A percentile compares a stretch with the other conserved stretches of the same genome.
These are phyloP conservation scores for Casuarina cunninghamiana DNA, from an alignment of 306 rosid species.

Conservation along the genomic window DNA sequence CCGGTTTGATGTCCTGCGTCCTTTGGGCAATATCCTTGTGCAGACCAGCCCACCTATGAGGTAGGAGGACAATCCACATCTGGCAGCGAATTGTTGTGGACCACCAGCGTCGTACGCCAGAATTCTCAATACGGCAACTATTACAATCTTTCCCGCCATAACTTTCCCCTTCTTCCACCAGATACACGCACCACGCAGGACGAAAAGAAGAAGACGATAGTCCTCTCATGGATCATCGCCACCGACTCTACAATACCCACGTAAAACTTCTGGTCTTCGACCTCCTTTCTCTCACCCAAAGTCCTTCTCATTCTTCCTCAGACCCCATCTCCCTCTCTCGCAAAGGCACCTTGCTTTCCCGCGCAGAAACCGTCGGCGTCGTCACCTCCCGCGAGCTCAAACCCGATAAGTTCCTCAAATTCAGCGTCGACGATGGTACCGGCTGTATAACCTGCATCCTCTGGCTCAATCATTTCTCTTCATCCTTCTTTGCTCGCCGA, in stretches of 20 bases:
- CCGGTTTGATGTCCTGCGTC: too few relatives aligned
- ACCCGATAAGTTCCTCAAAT: constrained; percentile 53
- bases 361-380: constrained; percentile 58
- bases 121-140: too few relatives aligned
- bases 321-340: constrained; percentile 40
- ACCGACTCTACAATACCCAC: constrained; percentile 49
- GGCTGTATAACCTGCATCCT: constrained; percentile 64
- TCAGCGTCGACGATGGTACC: constrained; percentile 71
- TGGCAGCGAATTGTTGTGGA: too few relatives aligned
- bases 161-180: too few relatives aligned
- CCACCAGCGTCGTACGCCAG: too few relatives aligned
- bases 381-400: constrained; percentile 55
- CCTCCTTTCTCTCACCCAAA: constrained; percentile 51
- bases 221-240: not conserved
- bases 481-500: constrained; percentile 50
- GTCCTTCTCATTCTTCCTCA: constrained; percentile 22
- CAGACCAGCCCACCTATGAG: too few relatives aligned
- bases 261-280: constrained; percentile 73
- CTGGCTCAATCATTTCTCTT: constrained; percentile 71
- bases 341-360: constrained; percentile 45
- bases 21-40: too few relatives aligned
- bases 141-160: too few relatives aligned
- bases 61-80: too few relatives aligned
- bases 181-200: too few relatives aligned
- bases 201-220: not conserved